Percentiles rank a stretch among this genome's conserved stretches.
Conservation (phyloP, 257 asterid genomes). For the Solanum peruvianum region DNA sequence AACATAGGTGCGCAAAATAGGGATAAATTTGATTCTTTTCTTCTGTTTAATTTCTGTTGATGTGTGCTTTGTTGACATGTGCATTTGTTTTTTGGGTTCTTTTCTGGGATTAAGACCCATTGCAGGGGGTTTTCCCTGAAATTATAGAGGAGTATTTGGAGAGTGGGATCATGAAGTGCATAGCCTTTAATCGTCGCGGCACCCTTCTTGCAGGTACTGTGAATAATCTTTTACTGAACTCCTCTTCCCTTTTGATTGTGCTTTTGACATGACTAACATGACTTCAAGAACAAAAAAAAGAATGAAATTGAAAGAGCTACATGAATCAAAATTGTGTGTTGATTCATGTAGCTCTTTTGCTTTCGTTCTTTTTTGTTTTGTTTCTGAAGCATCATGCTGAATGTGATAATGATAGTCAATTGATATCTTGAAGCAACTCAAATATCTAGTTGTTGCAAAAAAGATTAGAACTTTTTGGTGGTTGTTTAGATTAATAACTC, state of each 20-base stretch:
- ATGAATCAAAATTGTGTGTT: too few relatives aligned
- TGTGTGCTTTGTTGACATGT: background rate
- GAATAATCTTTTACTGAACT: background rate
- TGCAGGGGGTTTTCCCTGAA: conserved; percentile 92
- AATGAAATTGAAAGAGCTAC: background rate
- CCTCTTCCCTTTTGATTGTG: background rate
- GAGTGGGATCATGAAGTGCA: conserved; percentile 67
- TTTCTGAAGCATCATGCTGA: background rate
- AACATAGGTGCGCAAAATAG: background rate
- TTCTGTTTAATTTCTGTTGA: background rate
- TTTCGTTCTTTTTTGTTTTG: background rate
- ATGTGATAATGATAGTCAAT: background rate
- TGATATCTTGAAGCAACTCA: background rate
- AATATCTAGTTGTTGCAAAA: background rate
- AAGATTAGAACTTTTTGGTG: background rate
- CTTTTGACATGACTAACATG: background rate
- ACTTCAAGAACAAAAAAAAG: background rate
- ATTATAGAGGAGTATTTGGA: conserved; percentile 89
- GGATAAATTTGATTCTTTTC: background rate
- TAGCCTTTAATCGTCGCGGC: conserved; percentile 88
- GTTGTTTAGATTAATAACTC: background rate
- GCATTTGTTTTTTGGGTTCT: background rate
- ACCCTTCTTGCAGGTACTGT: conserved; percentile 81
- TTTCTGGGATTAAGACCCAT: conserved; percentile 45
- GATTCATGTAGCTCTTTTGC: background rate